Evolutionary conservation across 108 stramenopile genomes (phyloP).

Genomic region (Nannochloropsis oceanica): DNA sequence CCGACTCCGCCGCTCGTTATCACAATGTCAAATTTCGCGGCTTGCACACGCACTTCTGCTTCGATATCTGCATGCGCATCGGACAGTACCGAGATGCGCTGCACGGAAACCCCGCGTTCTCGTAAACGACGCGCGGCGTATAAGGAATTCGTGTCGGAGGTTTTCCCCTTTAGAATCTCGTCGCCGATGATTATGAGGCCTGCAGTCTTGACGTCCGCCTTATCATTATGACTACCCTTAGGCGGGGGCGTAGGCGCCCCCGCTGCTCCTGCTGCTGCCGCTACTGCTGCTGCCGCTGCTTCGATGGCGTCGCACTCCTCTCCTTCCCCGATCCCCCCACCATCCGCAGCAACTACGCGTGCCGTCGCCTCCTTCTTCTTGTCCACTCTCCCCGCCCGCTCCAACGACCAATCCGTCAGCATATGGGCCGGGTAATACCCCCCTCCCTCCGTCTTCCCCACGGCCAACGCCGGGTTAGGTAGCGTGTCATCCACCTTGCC

Average conservation of each 20-base stretch:
- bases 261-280: neutral
- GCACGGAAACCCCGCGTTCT: constrained; percentile 48
- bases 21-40: constrained; percentile 51
- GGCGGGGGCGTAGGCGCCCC: neutral
- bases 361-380: neutral
- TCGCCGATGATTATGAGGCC: constrained; percentile 77
- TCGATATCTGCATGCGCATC: constrained; percentile 62
- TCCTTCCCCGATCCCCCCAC: neutral
- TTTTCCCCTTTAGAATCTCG: constrained; percentile 80
- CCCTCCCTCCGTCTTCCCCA: neutral
- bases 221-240: neutral
- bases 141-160: constrained; percentile 65
- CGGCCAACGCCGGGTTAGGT: constrained; percentile 70
- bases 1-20: constrained; percentile 90
- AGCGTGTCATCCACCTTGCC: constrained; percentile 72
- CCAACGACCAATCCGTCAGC: constrained; percentile 28
- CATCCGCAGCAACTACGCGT: neutral
- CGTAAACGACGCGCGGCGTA: constrained; percentile 60
- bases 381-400: neutral
- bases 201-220: constrained; percentile 25
- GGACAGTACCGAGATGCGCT: constrained; percentile 62
- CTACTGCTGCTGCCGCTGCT: neutral
- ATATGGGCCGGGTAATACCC: constrained; percentile 36
- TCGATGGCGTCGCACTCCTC: neutral
- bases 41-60: constrained; percentile 45